Evolutionary conservation across 2,329 filamentous ascomycete genomes (phyloP).

Genomic region (Aspergillus ustus): DNA sequence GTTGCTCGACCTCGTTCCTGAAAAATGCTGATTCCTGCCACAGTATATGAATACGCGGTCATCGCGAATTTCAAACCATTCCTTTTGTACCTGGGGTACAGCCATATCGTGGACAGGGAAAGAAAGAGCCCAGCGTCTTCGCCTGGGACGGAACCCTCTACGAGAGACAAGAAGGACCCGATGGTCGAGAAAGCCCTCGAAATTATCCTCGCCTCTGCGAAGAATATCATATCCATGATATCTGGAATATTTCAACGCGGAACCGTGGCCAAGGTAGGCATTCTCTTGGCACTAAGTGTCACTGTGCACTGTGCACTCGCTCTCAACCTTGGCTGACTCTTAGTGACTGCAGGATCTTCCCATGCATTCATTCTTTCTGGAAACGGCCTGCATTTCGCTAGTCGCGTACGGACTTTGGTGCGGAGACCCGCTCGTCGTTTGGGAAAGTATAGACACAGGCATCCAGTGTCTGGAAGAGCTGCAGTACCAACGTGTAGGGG

Average conservation of each 20-base stretch:
- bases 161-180: neutral
- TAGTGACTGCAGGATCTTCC: neutral
- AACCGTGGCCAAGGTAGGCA: neutral
- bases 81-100: constrained; percentile 3
- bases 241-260: neutral
- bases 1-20: no score
- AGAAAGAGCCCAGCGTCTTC: neutral
- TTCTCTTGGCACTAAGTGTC: neutral
- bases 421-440: neutral
- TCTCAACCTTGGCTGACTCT: neutral
- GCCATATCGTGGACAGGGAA: neutral
- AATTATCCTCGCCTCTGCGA: neutral
- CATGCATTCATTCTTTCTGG: constrained; percentile 3
- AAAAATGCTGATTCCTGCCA: neutral
- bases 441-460: neutral
- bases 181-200: neutral
- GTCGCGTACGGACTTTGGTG: neutral
- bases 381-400: neutral
- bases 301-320: neutral
- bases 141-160: neutral
- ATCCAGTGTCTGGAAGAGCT: constrained; percentile 3
- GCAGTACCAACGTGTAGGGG: neutral
- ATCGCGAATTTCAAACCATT: constrained; percentile 5
- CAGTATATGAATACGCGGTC: neutral
- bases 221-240: neutral